Base-by-base conservation (phyloP, 2,329 filamentous ascomycete species). In the Daldinia sp. region DNA sequence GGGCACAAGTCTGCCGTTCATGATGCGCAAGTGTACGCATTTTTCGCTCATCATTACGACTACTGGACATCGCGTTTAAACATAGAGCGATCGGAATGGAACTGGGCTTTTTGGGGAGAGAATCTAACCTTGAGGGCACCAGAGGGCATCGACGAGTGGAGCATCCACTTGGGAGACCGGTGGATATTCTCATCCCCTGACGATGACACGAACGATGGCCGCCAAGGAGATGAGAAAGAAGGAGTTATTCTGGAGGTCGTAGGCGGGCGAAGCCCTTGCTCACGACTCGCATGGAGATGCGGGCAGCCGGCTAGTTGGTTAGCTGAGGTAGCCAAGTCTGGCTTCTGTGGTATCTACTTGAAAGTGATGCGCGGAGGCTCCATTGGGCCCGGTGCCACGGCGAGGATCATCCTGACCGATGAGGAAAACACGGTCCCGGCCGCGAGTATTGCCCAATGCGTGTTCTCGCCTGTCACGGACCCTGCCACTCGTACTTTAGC, bases 21-120 rank as follows among this genome's bases (percentile, higher is more conserved):
- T 9, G 15, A 51, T 51, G 46, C 46, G 26, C 46, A 51, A 26
- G 46, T 51, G 12, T 51, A 51, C 15, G 46, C 46, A 30, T 51
- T 51, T 15, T 51, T 51, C 15, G 7, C 46, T 15, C 46, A 51
- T 51, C 46, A 51, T 51, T 51, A 51, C 33, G 46, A 51, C 12
- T 51, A 51, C 26, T 51, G 46, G 46, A 51, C 46, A 3, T 51
- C 46, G 18, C 46, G 46, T 18, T 26, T 51, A 20, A 33, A 33
- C 6, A 51, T 51, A 6, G 46, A 51, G 26, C 46, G 46, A 9
- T 51, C 46, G 6, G 15, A 33, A 33, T 51, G 46, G 46, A 18
- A 33, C 18, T 51, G 46, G 46, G 46, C 46, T 33, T 51, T 50
- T 18, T 51, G 46, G 46, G 46, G 46, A 18, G 46, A 51, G 28